Evolutionary conservation across 305 asterid genomes (phyloP).

Genomic region (Fraxinus xanthoxyloides): DNA sequence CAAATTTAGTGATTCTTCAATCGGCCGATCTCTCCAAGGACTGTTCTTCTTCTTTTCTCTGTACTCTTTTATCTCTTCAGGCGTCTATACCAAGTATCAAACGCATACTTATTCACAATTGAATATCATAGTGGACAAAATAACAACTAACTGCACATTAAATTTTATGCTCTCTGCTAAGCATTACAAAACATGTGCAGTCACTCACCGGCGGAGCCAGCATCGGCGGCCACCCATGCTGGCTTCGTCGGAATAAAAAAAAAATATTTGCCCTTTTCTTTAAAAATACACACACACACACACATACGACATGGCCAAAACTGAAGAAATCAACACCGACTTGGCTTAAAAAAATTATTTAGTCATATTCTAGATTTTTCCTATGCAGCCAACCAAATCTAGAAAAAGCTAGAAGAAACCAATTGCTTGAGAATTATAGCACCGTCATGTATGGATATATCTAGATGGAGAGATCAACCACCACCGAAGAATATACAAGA

Average conservation of each 20-base stretch:
- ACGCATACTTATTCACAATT: constrained; percentile 1
- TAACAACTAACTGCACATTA: neutral
- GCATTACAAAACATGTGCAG: neutral
- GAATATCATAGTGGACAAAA: constrained; percentile 4
- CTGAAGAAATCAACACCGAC: neutral
- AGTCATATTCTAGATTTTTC: neutral
- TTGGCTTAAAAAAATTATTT: neutral
- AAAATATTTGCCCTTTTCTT: no score
- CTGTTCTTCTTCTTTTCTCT: constrained; percentile 78
- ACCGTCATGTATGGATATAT: neutral
- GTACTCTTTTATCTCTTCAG: constrained; percentile 80
- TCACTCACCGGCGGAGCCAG: neutral
- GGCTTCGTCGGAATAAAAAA: neutral
- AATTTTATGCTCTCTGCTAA: neutral
- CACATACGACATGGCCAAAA: neutral
- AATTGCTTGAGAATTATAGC: neutral
- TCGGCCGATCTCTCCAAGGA: constrained; percentile 82
- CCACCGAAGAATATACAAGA: neutral
- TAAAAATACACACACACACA: no score
- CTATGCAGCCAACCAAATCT: neutral
- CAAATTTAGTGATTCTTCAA: constrained; percentile 69
- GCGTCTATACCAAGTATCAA: constrained; percentile 44
- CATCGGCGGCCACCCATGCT: neutral
- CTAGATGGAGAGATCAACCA: neutral
- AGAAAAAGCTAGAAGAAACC: neutral